Evolutionary conservation across 202 grass and related monocot species (phyloP), one percentile per base, ranked within the genome.

Genomic region (Zoysia matrella): DNA sequence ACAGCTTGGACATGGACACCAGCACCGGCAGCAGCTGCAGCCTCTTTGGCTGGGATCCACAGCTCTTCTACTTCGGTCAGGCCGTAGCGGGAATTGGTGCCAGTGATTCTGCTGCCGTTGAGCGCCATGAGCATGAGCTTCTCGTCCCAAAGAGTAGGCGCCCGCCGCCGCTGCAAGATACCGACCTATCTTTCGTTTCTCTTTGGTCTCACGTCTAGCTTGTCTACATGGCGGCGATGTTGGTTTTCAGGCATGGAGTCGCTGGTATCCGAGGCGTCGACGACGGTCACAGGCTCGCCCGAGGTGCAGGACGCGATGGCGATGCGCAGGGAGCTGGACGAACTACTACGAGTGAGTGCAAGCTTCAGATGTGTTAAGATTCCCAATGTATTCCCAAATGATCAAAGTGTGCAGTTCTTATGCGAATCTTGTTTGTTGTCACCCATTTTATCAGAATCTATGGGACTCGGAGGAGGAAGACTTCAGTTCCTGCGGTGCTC

Each of bases 31-130:
- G 9, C 60, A 51, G 74, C 13, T 62, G 74, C 73, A 40, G 74
- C 86, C 73, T 77, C 60, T 76, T 84, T 58, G 72, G 68, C 73
- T 84, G 86, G 87, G 90, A 89, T 71, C 75, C 80, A 64, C 80
- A 42, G 57, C 62, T 88, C 60, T 74, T 66, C 67, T 88, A 47
- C 90, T 72, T 92, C 5, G 80, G 64, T 60, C 30, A 79, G 36
- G 88, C 62, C 13, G 54, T 51, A 39, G 16, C 13, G n/a, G 80
- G 70, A 52, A 71, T 16, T 63, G 48, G 4, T 7, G 30, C 36
- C 80, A 57, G 49, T 45, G 82, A 61, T 45, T 57, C 54, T 30
- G 80, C 11, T 50, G 10, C 4, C 51, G 10, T 4, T 60, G 67
- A 69, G 30, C 51, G 22, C 60, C 60, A 42, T 60, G 46, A 89